Evolutionary conservation across 306 rosid genomes (phyloP), one percentile per base, ranked within the genome.

Genomic region (Fragaria nilgerrensis): DNA sequence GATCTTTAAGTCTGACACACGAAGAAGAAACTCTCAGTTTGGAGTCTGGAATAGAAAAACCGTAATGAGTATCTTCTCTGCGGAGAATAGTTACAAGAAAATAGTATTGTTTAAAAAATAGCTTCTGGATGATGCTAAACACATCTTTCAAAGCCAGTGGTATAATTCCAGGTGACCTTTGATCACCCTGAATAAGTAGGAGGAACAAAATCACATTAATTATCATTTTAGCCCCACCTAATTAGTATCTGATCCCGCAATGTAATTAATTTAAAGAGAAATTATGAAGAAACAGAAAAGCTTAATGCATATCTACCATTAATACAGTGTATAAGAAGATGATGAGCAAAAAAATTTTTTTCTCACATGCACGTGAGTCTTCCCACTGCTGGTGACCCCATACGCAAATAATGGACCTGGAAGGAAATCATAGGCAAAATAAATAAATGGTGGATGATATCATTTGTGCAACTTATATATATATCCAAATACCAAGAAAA

Each of bases 361-460:
- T 79, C 97, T 95, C 75, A 95, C 98, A 87, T 95, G 98, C 97
- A 95, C 58, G 85, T 95, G 98, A 77, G 98, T 95, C 92, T 95
- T 95, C 84, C 98, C 98, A 25, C 97, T 90, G 90, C 97, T 95
- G 53, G 98, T 90, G 70, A 95, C 98, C 74, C 98, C 98, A 80
- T 95, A 95, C 22, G 97, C 97, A 88, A 95, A 95, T 75, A 90
- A 86, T 27, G 99, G 92, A 77, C 99, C 99, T 95, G 75, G 48
- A 75, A 84, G 77, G 74, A 81, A 72, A 75, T 75, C 75, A 72
- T 7, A 66, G 55, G 52, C 68, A 63, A 68, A 72, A 80, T 50
- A 70, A 45, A 73, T 13, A 64, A 73, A 75, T 56, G 37, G 73
- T 77, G 75, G 25, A 79, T 22, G 22, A 78, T 71, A 71, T 59